Evolutionary conservation across 495 filamentous ascomycete species (phyloP).

Genomic region (Daldinia decipiens): DNA sequence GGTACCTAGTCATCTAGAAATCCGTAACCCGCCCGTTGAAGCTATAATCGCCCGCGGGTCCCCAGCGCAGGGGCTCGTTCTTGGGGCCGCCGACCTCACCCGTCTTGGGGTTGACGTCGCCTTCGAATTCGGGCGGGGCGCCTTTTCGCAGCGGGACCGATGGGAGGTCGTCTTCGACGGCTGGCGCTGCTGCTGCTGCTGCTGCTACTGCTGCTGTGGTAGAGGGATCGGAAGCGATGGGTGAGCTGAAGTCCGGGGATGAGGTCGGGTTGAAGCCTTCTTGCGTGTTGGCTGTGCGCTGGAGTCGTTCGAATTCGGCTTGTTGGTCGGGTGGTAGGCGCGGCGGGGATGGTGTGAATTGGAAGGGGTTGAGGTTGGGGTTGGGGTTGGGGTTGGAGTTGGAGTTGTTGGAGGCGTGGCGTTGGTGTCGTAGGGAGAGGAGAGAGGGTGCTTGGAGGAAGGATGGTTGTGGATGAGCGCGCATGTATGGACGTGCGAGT

Average conservation of each 20-base stretch:
- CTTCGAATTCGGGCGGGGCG: slow-evolving; percentile 90
- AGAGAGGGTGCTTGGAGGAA: slow-evolving; percentile 36
- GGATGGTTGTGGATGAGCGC: neutral
- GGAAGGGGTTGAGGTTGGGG: slow-evolving; percentile 54
- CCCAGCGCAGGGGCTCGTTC: slow-evolving; percentile 96
- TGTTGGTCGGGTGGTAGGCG: slow-evolving; percentile 89
- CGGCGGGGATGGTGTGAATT: slow-evolving; percentile 74
- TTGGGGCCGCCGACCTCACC: slow-evolving; percentile 98
- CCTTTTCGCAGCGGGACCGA: slow-evolving; percentile 58
- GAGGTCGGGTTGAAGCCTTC: slow-evolving; percentile 48
- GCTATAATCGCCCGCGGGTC: slow-evolving; percentile 84
- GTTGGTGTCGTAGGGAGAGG: neutral
- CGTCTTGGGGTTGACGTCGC: slow-evolving; percentile 90
- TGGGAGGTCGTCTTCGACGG: slow-evolving; percentile 15
- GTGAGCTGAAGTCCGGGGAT: slow-evolving; percentile 38
- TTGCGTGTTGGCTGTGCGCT: slow-evolving; percentile 62
- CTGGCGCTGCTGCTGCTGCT: neutral
- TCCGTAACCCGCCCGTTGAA: slow-evolving; percentile 96
- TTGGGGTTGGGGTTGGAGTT: slow-evolving; percentile 50
- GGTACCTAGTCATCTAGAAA: slow-evolving; percentile 64
- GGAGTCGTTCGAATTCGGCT: slow-evolving; percentile 90
- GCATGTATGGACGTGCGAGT: slow-evolving; percentile 2
- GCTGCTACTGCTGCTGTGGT: neutral
- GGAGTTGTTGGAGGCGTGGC: slow-evolving; percentile 34
- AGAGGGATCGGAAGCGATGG: neutral